Evolutionary conservation across 2,329 filamentous ascomycete species (phyloP), one percentile per base, ranked within the genome.

Genomic region (Diaporthe ilicicola): DNA sequence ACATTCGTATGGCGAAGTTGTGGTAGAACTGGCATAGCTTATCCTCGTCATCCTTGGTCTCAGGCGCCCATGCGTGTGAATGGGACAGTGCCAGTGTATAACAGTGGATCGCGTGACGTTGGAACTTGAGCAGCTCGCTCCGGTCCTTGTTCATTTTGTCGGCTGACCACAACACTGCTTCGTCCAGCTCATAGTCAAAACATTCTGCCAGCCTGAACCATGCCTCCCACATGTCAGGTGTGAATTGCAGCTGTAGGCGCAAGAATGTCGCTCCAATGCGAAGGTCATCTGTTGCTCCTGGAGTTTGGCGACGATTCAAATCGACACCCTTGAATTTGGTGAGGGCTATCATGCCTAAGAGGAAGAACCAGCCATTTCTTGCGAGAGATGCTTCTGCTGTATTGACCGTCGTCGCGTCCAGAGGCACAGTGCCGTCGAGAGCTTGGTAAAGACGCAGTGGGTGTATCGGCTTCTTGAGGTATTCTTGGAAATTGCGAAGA

Each of bases 151-250:
- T 97, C 82, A 97, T 91, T 81, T 97, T 97, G 75, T 97, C 94
- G 0, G 94, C 93, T 24, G 92, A 93, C 94, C 94, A 97, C 6
- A 95, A 89, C 6, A 97, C 93, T 8, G 91, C 90, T 79, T 97
- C 94, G 73, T 97, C 94, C 17, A 97, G 84, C 76, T 97, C 94
- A 64, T 93, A 92, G 80, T 97, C 94, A 76, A 94, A 95, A 61
- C 93, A 94, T 79, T 97, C 94, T 0, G 92, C 94, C 29, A 97
- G 87, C 15, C 94, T 89, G 79, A 95, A 96, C 94, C 94, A 97
- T 0, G 93, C 92, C 79, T 97, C 93, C 94, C 94, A 97, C 69
- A 91, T 90, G 50, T 94, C 91, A 2, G 90, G 89, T 1, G 92
- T 94, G 78, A 94, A 94, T 75, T 97, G 94, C 1, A 97, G 81